phyloP scores from a whole-genome alignment of 1,139 yeast genomes.

The Debaryomyces subglobosus region DNA sequence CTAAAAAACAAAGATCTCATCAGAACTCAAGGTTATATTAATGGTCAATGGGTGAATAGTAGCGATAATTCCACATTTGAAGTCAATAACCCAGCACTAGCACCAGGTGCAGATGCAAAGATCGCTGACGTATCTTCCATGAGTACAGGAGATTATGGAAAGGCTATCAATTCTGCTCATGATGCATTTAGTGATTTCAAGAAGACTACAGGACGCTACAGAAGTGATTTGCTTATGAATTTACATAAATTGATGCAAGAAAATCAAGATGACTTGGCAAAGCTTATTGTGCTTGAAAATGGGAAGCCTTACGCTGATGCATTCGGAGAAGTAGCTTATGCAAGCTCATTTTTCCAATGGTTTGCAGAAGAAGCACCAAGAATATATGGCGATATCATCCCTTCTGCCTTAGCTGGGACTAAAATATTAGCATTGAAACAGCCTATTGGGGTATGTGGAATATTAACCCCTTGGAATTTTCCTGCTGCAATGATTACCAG shows the following conservation, averaged over 20 bases:
- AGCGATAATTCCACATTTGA: conserved; percentile 29
- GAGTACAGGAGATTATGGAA: conserved; percentile 34
- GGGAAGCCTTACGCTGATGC: conserved; percentile 84
- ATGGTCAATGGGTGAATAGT: conserved; percentile 47
- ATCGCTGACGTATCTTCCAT: conserved; percentile 45
- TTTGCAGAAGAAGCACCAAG: conserved; percentile 86
- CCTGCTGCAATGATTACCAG: conserved; percentile 94
- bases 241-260: conserved; percentile 60
- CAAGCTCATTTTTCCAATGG: conserved; percentile 86
- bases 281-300: conserved; percentile 74
- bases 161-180: conserved; percentile 44
- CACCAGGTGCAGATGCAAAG: conserved; percentile 29
- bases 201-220: conserved; percentile 40
- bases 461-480: conserved; percentile 95
- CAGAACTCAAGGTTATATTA: conserved; percentile 44
- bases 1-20: conserved; percentile 37
- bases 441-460: conserved; percentile 90
- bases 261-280: conserved; percentile 75
- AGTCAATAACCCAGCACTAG: conserved; percentile 50
- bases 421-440: conserved; percentile 71
- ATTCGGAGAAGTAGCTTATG: conserved; percentile 72
- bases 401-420: conserved; percentile 57
- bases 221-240: conserved; percentile 40
- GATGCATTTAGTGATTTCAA: conserved; percentile 39
- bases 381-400: conserved; percentile 70